phyloP scores from a whole-genome alignment of 1,139 yeast genomes.

The Pichia sp. region DNA sequence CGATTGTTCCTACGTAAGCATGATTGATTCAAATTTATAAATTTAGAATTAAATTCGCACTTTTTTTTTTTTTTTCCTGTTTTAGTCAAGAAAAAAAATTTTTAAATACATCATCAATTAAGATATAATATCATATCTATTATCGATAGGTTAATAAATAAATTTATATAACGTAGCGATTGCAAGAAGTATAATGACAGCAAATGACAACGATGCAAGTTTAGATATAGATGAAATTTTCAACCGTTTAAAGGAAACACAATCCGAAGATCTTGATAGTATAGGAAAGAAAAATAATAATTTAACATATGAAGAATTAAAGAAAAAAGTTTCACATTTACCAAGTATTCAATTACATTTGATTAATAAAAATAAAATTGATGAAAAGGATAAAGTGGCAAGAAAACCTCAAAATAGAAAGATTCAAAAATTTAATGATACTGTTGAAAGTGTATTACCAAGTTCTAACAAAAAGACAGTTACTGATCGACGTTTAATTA shows the following conservation, averaged over 20 bases:
- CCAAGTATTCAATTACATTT: conserved; percentile 20
- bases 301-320: conserved; percentile 22
- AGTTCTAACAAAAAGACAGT: conserved; percentile 18
- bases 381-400: neutral
- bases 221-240: conserved; percentile 26
- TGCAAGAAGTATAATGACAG: neutral
- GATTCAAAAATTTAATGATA: conserved; percentile 40
- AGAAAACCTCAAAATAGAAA: conserved; percentile 4
- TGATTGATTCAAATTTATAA: no score
- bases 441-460: conserved; percentile 32
- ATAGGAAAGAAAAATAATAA: conserved; percentile 3
- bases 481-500: conserved; percentile 36
- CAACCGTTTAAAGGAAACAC: conserved; percentile 15
- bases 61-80: no score
- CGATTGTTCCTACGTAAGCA: no score
- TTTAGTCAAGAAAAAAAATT: no score
- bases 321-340: conserved; percentile 18
- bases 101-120: no score
- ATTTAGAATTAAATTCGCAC: no score
- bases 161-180: no score
- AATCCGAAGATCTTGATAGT: conserved; percentile 1
- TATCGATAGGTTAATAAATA: no score
- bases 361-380: neutral
- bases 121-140: no score
- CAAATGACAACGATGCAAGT: conserved; percentile 2